phyloP scores from a whole-genome alignment of 139 green algal species.

The Edaphochlamys debaryana region DNA sequence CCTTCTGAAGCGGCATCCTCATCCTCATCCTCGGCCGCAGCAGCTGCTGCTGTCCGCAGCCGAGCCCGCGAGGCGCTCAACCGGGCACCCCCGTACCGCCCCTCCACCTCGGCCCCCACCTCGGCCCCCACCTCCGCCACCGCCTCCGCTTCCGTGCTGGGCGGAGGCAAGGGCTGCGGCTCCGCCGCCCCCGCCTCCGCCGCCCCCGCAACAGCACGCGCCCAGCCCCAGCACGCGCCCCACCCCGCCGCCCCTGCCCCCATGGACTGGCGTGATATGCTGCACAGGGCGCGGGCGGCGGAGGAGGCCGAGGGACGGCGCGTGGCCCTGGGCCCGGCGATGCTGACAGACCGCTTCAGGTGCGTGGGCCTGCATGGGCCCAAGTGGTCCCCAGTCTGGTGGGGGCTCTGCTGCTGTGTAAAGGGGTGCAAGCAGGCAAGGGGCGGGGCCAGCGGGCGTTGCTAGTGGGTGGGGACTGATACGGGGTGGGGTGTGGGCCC shows the following conservation, averaged over 20 bases:
- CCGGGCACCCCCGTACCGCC: too few relatives aligned
- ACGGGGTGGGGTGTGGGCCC: too few relatives aligned
- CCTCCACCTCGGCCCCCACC: too few relatives aligned
- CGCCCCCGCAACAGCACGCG: background rate
- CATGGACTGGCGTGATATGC: slow-evolving; percentile 66
- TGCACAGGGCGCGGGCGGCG: slow-evolving; percentile 43
- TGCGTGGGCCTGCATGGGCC: slow-evolving; percentile 33
- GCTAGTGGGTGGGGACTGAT: too few relatives aligned
- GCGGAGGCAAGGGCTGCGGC: background rate
- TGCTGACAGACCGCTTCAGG: slow-evolving; percentile 78
- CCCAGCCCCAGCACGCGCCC: background rate
- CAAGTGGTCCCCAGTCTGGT: too few relatives aligned
- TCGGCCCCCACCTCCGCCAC: too few relatives aligned
- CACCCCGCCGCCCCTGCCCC: slow-evolving; percentile 16
- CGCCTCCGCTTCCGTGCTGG: background rate
- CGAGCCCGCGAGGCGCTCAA: background rate
- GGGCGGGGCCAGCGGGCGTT: too few relatives aligned
- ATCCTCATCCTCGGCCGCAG: background rate
- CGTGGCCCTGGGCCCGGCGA: slow-evolving; percentile 29
- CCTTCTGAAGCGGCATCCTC: background rate
- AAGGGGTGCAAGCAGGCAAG: too few relatives aligned
- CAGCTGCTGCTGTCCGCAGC: too few relatives aligned
- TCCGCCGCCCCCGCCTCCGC: background rate
- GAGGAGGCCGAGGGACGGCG: background rate
- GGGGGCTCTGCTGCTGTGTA: too few relatives aligned